phyloP scores from a whole-genome alignment of 2,329 filamentous ascomycete species.

The Aspergillus udagawae region DNA sequence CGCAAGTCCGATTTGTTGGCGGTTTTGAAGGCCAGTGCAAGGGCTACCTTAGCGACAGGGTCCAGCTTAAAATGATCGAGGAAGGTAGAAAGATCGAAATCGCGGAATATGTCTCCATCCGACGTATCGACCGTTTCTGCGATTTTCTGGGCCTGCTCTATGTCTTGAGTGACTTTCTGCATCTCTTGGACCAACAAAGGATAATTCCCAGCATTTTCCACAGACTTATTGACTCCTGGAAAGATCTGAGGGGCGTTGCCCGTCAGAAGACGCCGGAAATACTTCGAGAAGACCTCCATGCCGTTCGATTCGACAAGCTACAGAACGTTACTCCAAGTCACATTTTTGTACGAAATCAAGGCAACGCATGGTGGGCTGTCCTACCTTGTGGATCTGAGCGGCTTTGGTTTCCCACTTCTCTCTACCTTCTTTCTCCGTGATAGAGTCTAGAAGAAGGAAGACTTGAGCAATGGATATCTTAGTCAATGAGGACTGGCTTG shows the following conservation, averaged over 20 bases:
- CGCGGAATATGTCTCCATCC: conserved; percentile 88
- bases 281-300: conserved; percentile 98
- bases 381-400: conserved; percentile 87
- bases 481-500: conserved; percentile 62
- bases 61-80: conserved; percentile 95
- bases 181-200: conserved; percentile 78
- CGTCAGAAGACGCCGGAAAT: conserved; percentile 87
- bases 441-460: conserved; percentile 86
- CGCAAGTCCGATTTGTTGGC: conserved; percentile 77
- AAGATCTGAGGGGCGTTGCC: conserved; percentile 92
- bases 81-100: conserved; percentile 94
- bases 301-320: conserved; percentile 95
- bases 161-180: conserved; percentile 75
- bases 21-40: conserved; percentile 84
- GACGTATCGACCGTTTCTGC: conserved; percentile 88
- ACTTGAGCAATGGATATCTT: conserved; percentile 96
- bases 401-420: conserved; percentile 89
- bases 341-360: not conserved
- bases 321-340: not conserved
- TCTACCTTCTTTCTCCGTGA: conserved; percentile 89
- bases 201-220: conserved; percentile 76
- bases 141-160: conserved; percentile 81
- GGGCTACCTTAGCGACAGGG: conserved; percentile 77
- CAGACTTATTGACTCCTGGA: conserved; percentile 67
- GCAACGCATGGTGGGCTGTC: conserved; percentile 26